These are phyloP conservation scores for Chaetomium sp. DNA, from an alignment of 2,329 filamentous ascomycete genomes.

Conservation along the genomic window DNA sequence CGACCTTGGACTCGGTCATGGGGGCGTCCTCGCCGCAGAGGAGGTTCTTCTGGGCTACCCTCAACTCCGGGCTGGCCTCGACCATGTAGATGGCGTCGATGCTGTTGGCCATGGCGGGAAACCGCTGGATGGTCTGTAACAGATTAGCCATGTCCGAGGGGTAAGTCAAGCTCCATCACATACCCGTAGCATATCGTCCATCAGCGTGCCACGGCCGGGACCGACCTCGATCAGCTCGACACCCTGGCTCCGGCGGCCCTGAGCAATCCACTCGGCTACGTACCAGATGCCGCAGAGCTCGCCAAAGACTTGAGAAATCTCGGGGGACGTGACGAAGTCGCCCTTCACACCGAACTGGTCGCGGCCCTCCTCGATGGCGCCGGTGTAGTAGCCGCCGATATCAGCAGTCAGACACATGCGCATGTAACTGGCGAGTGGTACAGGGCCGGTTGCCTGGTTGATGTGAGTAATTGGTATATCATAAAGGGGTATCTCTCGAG, in stretches of 20 bases:
- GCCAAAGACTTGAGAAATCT: constrained; percentile 96
- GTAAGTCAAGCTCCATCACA: constrained; percentile 37
- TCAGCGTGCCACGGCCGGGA: constrained; percentile 89
- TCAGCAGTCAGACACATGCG: constrained; percentile 95
- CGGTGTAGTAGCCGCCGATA: constrained; percentile 90
- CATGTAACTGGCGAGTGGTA: constrained; percentile 94
- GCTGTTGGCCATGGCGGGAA: constrained; percentile 73
- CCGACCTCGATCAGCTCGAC: constrained; percentile 93
- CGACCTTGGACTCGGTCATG: constrained; percentile 71
- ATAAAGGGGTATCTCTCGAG: neutral
- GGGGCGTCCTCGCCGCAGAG: constrained; percentile 73
- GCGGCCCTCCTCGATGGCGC: constrained; percentile 64
- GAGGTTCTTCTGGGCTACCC: constrained; percentile 75
- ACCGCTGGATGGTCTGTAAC: constrained; percentile 75
- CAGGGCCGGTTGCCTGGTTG: constrained; percentile 71
- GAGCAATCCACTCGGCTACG: constrained; percentile 93
- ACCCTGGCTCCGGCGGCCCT: constrained; percentile 71
- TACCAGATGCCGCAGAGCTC: constrained; percentile 95
- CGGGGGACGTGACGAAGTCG: constrained; percentile 95
- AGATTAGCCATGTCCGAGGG: neutral
- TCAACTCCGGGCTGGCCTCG: constrained; percentile 82
- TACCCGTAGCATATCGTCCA: constrained; percentile 94
- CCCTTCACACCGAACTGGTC: constrained; percentile 93
- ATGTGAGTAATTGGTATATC: neutral
- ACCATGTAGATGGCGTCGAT: constrained; percentile 92